phyloP scores from a whole-genome alignment of 306 rosid species.

The Acacia confusa region DNA sequence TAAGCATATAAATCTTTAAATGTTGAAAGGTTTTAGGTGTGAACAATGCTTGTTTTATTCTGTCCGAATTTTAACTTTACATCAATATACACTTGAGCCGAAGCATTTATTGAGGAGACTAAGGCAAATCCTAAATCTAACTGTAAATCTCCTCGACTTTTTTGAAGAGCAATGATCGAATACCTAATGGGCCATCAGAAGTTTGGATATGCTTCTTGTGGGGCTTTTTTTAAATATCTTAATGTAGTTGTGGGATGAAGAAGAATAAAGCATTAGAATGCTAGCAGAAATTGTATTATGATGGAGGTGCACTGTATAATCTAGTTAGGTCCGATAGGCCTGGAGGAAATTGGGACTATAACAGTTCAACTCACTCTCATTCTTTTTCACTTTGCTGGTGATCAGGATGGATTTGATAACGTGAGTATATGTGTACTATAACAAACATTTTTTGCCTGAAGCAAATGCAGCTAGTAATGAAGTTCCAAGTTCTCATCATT shows the following conservation, averaged over 20 bases:
- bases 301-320: background rate
- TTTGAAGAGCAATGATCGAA: background rate
- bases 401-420: background rate
- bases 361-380: background rate
- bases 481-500: background rate
- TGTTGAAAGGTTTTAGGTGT: too few species aligned
- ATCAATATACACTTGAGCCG: background rate
- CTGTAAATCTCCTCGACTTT: background rate
- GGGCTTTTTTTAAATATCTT: too few species aligned
- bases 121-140: background rate
- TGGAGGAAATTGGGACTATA: background rate
- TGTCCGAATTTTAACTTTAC: constrained; percentile 8
- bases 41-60: constrained; percentile 1
- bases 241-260: background rate
- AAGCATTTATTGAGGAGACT: too few species aligned
- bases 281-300: background rate
- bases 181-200: background rate
- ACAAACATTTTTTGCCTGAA: background rate
- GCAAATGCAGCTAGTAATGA: background rate
- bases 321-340: background rate
- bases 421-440: too few species aligned
- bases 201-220: background rate
- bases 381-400: background rate
- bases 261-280: background rate
- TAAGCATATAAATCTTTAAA: too few species aligned